phyloP scores from a whole-genome alignment of 441 rosid species.

The Gossypium aridum region DNA sequence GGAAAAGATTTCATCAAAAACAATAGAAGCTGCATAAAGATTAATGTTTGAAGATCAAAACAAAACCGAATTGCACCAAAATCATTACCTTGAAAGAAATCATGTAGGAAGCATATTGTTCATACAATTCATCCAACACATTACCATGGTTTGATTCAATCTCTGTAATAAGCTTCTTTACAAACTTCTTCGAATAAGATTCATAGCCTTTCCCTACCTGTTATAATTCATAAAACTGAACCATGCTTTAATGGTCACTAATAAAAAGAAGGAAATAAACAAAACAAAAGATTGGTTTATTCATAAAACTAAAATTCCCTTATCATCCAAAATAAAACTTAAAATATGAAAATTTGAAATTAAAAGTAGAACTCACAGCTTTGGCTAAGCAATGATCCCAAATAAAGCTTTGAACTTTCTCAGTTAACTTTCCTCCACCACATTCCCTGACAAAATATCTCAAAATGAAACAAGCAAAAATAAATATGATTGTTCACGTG shows the following conservation, averaged over 20 bases:
- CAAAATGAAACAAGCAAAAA: background rate
- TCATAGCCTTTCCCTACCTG: conserved; percentile 46
- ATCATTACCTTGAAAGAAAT: conserved; percentile 49
- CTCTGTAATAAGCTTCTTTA: conserved; percentile 73
- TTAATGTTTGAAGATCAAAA: background rate
- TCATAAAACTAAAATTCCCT: background rate
- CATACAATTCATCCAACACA: conserved; percentile 70
- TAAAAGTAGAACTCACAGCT: conserved; percentile 29
- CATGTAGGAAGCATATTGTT: conserved; percentile 53
- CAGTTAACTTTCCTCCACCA: conserved; percentile 57
- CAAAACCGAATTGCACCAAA: background rate
- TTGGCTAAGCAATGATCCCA: conserved; percentile 53
- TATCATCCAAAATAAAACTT: background rate
- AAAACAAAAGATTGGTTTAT: background rate
- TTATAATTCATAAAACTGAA: conserved; percentile 14
- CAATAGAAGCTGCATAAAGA: background rate
- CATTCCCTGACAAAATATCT: conserved; percentile 32
- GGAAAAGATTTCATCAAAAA: conserved; percentile 6
- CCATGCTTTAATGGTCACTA: background rate
- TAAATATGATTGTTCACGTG: background rate
- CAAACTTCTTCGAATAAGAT: conserved; percentile 47
- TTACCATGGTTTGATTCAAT: conserved; percentile 49
- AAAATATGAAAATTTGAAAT: background rate
- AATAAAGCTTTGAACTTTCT: conserved; percentile 52
- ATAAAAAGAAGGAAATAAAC: background rate